Percentiles rank a stretch among this genome's conserved stretches.
phyloP scores from a whole-genome alignment of 148 eudicot genomes.

The Arbutus unedo region DNA sequence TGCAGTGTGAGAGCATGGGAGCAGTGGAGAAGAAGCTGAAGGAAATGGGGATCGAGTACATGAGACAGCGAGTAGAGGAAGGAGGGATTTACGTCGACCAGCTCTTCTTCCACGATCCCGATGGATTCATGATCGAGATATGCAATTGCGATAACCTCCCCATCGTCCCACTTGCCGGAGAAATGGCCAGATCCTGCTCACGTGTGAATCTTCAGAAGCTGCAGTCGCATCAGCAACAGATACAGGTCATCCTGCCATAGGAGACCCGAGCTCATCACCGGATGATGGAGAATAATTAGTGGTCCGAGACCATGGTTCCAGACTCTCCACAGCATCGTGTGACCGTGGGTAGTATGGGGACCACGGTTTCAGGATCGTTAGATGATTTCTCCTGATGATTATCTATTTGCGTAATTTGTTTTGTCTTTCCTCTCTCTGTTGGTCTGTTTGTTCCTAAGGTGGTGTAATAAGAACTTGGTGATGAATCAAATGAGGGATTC shows the following conservation, averaged over 20 bases:
- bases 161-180: conserved; percentile 59
- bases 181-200: conserved; percentile 59
- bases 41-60: conserved; percentile 59
- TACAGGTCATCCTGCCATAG: conserved; percentile 28
- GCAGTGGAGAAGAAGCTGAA: conserved; percentile 70
- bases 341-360: no score
- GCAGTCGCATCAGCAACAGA: conserved; percentile 35
- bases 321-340: no score
- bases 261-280: neutral
- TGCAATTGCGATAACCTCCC: conserved; percentile 86
- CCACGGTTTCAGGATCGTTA: neutral
- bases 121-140: conserved; percentile 89
- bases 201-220: conserved; percentile 38
- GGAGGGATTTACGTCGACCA: conserved; percentile 79
- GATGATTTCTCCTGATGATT: neutral
- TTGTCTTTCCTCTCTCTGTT: neutral
- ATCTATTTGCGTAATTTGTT: neutral
- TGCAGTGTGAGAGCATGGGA: conserved; percentile 88
- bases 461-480: neutral
- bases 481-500: neutral
- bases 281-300: neutral
- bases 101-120: conserved; percentile 86
- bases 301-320: neutral
- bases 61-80: conserved; percentile 65
- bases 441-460: neutral